Base-by-base conservation (phyloP, 2,329 filamentous ascomycete genomes). In the Calonectria pteridis region DNA sequence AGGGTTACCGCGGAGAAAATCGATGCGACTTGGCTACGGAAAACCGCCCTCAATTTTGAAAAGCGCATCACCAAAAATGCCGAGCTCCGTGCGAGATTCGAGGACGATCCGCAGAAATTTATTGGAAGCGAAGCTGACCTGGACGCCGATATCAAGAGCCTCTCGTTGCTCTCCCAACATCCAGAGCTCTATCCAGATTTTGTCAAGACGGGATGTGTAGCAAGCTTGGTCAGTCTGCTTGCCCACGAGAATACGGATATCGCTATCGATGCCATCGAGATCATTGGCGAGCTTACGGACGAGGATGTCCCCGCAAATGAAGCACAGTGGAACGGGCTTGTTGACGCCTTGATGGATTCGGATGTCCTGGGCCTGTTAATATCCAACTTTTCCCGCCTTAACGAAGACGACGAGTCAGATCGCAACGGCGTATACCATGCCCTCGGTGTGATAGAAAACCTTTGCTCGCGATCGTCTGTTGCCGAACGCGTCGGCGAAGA, bases 231-330 rank as follows among this genome's bases (percentile, higher is more conserved):
- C 1, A 91, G 93, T 2, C 85, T 99, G 67, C 87, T 99, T 63
- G 93, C 96, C 20, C 97, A 99, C 83, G 97, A 99, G 80, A 99
- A 99, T 83, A 96, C 96, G 0, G 97, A 99, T 81, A 97, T 99
- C 77, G 95, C 97, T 14, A 98, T 98, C 79, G 94, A 94, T 76
- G 94, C 94, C 0, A 93, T 98, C 64, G 94, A 98, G 85, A 94
- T 98, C 59, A 91, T 99, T 65, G 93, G 92, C 70, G 97, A 99
- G 85, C 87, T 98, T 77, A 97, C 95, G 18, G 97, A 98, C 80
- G 96, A 99, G 82, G 96, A 98, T 81, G 95, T 98, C 2, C 89
- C 93, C 51, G 95, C 94, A 2, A 92, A 93, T 73, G 93, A 95
- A 78, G 91, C 91, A 69, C 92, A 98, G 80, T 98, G 96, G 95